Evolutionary conservation across 1,284 basidiomycete genomes (phyloP).

Genomic region (Golubevia sp.): DNA sequence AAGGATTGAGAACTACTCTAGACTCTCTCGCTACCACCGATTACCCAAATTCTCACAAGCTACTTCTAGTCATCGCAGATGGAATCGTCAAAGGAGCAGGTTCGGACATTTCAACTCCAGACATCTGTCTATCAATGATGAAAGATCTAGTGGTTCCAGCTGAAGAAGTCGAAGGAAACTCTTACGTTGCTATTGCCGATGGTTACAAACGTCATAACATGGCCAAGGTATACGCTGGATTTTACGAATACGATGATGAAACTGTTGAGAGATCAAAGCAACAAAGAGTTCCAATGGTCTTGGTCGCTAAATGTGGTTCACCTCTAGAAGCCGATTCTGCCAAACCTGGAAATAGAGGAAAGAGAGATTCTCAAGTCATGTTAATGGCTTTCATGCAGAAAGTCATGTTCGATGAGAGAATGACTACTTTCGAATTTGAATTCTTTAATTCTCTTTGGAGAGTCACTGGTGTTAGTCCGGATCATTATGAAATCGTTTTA

Average conservation of each 20-base stretch:
- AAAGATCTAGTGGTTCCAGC: conserved; percentile 85
- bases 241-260: conserved; percentile 91
- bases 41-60: conserved; percentile 97
- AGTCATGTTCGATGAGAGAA: conserved; percentile 65
- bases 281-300: conserved; percentile 90
- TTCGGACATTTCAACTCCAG: conserved; percentile 67
- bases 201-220: conserved; percentile 99
- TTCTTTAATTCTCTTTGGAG: conserved; percentile 65
- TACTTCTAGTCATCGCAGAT: conserved; percentile 94
- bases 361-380: conserved; percentile 92
- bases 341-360: conserved; percentile 97
- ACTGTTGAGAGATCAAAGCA: conserved; percentile 93
- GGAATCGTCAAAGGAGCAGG: conserved; percentile 89
- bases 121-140: conserved; percentile 97
- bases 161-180: conserved; percentile 87
- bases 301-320: conserved; percentile 78
- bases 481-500: conserved; percentile 63
- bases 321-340: conserved; percentile 82
- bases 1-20: conserved; percentile 93
- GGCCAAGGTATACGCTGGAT: conserved; percentile 98
- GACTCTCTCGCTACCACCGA: conserved; percentile 98
- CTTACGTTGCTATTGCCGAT: conserved; percentile 97
- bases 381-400: conserved; percentile 65
- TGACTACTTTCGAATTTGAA: conserved; percentile 65
- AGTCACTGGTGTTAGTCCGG: conserved; percentile 63